Evolutionary conservation across 163 green algal species (phyloP).

Genomic region (Volvox carteri): DNA sequence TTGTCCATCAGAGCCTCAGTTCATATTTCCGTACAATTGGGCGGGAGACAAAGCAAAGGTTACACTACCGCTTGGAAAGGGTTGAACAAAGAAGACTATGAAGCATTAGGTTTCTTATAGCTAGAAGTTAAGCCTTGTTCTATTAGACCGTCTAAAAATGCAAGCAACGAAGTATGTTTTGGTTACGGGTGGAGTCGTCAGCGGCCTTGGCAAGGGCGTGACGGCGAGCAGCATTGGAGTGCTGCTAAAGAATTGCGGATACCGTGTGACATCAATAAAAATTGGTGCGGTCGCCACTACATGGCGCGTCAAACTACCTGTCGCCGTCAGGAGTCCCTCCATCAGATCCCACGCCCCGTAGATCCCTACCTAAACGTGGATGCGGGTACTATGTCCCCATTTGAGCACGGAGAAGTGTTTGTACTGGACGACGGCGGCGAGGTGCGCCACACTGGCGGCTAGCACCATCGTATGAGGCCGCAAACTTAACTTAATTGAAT

Average conservation of each 20-base stretch:
- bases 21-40: neutral
- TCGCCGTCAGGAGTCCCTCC: neutral
- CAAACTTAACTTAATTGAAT: neutral
- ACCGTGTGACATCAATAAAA: conserved; percentile 98
- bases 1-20: too few relatives aligned
- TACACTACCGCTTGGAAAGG: too few relatives aligned
- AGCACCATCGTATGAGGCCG: neutral
- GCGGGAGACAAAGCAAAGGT: neutral
- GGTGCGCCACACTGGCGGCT: conserved; percentile 67
- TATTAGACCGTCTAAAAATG: neutral
- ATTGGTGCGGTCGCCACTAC: conserved; percentile 82
- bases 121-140: too few relatives aligned
- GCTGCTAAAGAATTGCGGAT: conserved; percentile 94
- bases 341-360: conserved; percentile 60
- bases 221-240: conserved; percentile 97
- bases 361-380: conserved; percentile 99
- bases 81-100: too few relatives aligned
- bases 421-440: conserved; percentile 98
- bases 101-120: too few relatives aligned
- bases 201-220: conserved; percentile 98
- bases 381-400: conserved; percentile 99
- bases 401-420: conserved; percentile 99
- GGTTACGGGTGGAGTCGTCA: conserved; percentile 97
- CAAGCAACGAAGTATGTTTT: conserved; percentile 96
- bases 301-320: conserved; percentile 10